These are phyloP conservation scores for Vigna angularis DNA, from an alignment of 306 rosid species.

Conservation along the genomic window DNA sequence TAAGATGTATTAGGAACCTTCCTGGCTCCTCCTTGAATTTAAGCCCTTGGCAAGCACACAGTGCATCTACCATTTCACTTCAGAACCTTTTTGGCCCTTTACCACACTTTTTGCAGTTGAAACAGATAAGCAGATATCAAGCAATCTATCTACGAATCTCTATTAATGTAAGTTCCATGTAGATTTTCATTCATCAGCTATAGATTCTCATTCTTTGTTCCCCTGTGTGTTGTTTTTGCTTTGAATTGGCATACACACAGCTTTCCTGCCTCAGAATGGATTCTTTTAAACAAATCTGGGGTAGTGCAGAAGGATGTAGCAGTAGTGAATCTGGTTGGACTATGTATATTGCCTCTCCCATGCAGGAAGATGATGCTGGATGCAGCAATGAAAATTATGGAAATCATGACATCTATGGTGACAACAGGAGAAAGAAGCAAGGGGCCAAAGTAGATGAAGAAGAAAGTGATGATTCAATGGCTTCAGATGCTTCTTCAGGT, in stretches of 20 bases:
- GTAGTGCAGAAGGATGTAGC: constrained; percentile 70
- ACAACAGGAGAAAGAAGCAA: constrained; percentile 45
- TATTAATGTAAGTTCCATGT: constrained; percentile 45
- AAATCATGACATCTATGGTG: constrained; percentile 29
- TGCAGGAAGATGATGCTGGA: constrained; percentile 67
- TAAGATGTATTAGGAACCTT: constrained; percentile 46
- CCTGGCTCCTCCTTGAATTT: constrained; percentile 54
- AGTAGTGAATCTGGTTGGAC: constrained; percentile 97
- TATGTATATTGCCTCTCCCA: constrained; percentile 71
- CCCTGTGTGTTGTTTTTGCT: background rate
- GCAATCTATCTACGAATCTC: constrained; percentile 27
- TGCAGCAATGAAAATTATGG: constrained; percentile 49
- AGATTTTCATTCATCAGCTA: constrained; percentile 38
- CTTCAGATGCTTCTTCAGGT: constrained; percentile 88
- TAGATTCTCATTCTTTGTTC: constrained; percentile 39
- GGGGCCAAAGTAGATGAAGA: constrained; percentile 50
- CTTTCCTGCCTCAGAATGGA: constrained; percentile 44
- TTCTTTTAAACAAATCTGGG: constrained; percentile 53
- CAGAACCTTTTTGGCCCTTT: constrained; percentile 35
- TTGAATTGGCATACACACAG: constrained; percentile 28
- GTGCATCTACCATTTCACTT: constrained; percentile 48
- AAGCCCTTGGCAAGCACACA: constrained; percentile 37
- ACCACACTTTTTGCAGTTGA: constrained; percentile 42
- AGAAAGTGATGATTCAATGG: constrained; percentile 88
- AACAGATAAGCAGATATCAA: constrained; percentile 38